Percentiles rank a stretch among this genome's conserved stretches.
These are phyloP conservation scores for Pleurotus giganteus DNA, from an alignment of 768 basidiomycete species.

Conservation along the genomic window DNA sequence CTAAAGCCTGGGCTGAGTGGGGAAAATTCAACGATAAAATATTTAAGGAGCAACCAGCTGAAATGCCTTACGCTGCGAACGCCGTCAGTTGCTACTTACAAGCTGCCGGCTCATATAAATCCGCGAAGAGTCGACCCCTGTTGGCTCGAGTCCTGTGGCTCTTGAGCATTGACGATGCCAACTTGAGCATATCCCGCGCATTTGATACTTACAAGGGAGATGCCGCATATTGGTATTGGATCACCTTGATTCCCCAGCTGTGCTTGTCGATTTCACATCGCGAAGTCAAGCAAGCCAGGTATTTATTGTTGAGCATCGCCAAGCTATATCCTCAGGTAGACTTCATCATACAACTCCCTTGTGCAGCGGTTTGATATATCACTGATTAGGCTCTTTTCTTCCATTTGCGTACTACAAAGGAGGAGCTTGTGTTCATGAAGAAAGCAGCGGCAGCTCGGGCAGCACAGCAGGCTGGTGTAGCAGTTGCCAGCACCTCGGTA, in stretches of 20 bases:
- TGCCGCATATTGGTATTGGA: constrained; percentile 98
- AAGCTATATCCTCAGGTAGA: constrained; percentile 90
- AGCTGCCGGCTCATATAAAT: constrained; percentile 95
- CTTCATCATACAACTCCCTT: background rate
- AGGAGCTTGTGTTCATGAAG: constrained; percentile 56
- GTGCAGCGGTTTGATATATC: background rate
- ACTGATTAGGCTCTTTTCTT: constrained; percentile 84
- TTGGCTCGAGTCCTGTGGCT: constrained; percentile 96
- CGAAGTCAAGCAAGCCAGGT: constrained; percentile 90
- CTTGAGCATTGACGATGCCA: constrained; percentile 84
- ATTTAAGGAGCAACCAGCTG: constrained; percentile 82
- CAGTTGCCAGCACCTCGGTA: background rate
- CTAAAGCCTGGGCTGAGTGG: constrained; percentile 99
- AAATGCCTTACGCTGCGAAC: constrained; percentile 76
- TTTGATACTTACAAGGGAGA: constrained; percentile 98
- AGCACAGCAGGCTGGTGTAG: constrained; percentile 21
- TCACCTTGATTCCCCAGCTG: constrained; percentile 93
- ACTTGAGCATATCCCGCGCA: constrained; percentile 68
- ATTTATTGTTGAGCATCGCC: constrained; percentile 85
- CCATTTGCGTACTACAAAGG: constrained; percentile 81
- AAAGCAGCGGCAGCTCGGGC: constrained; percentile 33
- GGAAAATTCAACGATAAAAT: constrained; percentile 90
- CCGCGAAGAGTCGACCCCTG: constrained; percentile 85
- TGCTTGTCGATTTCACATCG: constrained; percentile 85
- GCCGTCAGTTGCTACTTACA: constrained; percentile 98